These are phyloP conservation scores for Candida tetrigidarum DNA, from an alignment of 1,139 yeast genomes.

Conservation along the genomic window DNA sequence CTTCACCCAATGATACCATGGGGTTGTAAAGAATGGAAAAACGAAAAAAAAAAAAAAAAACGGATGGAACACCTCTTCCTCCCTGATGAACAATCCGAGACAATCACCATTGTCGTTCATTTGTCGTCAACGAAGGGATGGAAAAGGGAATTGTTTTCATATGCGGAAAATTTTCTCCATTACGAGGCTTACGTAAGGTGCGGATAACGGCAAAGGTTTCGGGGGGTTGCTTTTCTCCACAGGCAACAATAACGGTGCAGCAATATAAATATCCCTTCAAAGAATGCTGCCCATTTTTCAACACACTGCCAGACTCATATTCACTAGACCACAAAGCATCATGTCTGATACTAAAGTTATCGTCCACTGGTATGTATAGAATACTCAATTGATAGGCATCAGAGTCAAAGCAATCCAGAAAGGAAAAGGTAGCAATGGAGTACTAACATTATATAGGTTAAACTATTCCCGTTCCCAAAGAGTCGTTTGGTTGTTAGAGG, in stretches of 20 bases:
- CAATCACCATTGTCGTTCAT: too few relatives aligned
- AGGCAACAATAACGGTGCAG: neutral
- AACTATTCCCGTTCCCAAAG: conserved; percentile 44
- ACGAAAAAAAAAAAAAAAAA: too few relatives aligned
- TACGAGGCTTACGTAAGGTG: neutral
- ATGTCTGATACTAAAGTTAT: conserved; percentile 18
- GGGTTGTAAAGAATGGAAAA: too few relatives aligned
- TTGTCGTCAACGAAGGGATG: too few relatives aligned
- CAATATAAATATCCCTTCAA: neutral
- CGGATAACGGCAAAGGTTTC: neutral
- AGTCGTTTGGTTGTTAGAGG: conserved; percentile 43
- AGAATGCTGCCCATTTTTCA: neutral
- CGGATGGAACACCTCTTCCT: too few relatives aligned
- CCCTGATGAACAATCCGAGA: too few relatives aligned
- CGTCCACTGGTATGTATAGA: conserved; percentile 26
- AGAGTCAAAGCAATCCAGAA: too few relatives aligned
- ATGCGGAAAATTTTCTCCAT: too few relatives aligned
- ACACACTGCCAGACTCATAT: too few relatives aligned
- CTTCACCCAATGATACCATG: too few relatives aligned
- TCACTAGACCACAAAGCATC: neutral
- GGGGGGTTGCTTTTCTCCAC: neutral
- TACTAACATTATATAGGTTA: conserved; percentile 28
- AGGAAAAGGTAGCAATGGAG: too few relatives aligned
- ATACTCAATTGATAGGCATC: neutral
- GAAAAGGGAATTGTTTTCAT: neutral